A percentile compares a stretch with the other conserved stretches of the same genome.
These are phyloP conservation scores for Phylloporus rhodoxanthus DNA, from an alignment of 768 basidiomycete species.

Conservation along the genomic window DNA sequence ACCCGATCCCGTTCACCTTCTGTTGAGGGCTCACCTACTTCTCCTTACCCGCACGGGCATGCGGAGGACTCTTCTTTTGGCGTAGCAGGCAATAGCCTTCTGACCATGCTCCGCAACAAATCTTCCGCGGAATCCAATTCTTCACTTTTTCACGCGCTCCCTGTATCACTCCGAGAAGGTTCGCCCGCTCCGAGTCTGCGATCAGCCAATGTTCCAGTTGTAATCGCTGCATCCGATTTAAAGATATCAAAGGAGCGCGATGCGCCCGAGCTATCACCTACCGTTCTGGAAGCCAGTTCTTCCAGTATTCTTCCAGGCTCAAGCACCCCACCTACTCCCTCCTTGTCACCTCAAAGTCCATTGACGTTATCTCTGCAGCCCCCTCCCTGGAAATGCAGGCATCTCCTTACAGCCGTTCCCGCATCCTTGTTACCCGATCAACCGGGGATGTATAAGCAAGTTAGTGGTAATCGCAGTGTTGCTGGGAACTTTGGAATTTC, in stretches of 20 bases:
- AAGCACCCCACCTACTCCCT: constrained; percentile 11
- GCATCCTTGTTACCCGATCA: constrained; percentile 2
- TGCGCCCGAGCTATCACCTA: constrained; percentile 13
- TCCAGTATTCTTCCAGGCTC: constrained; percentile 29
- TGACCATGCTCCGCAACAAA: constrained; percentile 45
- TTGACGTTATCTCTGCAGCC: constrained; percentile 30
- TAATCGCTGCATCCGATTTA: constrained; percentile 27
- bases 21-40: constrained; percentile 40
- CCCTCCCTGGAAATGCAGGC: constrained; percentile 29
- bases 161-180: constrained; percentile 22
- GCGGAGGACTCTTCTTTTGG: constrained; percentile 57
- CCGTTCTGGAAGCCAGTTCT: constrained; percentile 7
- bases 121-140: constrained; percentile 26
- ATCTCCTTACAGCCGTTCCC: constrained; percentile 1
- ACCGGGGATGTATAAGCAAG: constrained; percentile 23
- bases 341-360: constrained; percentile 30
- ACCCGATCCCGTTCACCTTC: constrained; percentile 26
- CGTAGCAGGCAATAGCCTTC: constrained; percentile 48
- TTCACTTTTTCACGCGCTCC: constrained; percentile 28
- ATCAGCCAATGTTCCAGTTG: constrained; percentile 17
- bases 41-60: constrained; percentile 31
- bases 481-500: constrained; percentile 28
- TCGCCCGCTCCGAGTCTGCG: constrained; percentile 26
- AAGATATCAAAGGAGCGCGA: constrained; percentile 39
- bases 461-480: constrained; percentile 24